Conservation (phyloP, 306 rosid species). For the Inga laurina region DNA sequence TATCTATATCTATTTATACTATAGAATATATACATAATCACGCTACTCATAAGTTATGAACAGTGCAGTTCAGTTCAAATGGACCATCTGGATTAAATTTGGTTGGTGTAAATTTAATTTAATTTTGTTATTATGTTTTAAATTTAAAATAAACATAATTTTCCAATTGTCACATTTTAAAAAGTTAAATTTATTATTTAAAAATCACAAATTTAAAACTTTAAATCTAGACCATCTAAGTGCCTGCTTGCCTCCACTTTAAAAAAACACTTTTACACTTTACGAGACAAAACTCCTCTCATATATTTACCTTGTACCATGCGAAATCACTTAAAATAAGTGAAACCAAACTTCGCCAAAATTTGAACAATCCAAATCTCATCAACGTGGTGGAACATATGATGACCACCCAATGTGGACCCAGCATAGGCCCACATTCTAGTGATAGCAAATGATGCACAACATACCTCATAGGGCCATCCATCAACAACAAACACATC, state of each 20-base stretch:
- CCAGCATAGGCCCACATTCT: neutral
- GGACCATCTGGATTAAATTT: neutral
- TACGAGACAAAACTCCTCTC: no score
- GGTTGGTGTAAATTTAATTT: neutral
- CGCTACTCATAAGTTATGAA: neutral
- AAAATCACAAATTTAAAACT: neutral
- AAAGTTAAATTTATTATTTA: neutral
- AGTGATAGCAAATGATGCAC: slow-evolving; percentile 20
- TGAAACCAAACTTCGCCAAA: neutral
- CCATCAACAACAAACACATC: slow-evolving; percentile 99
- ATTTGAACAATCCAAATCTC: neutral
- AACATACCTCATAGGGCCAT: slow-evolving; percentile 91
- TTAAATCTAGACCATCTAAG: neutral
- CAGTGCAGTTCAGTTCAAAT: neutral
- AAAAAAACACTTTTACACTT: no score
- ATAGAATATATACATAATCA: neutral
- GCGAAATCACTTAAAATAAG: no score
- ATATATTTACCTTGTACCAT: no score
- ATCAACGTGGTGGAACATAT: neutral
- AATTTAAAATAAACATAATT: neutral
- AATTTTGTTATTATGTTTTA: neutral
- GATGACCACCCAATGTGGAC: neutral
- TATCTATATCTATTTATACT: neutral
- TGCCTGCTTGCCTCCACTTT: no score
- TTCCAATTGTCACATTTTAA: neutral